phyloP scores from a whole-genome alignment of 176 grass and related monocot species.

The Saccharum officinarum region DNA sequence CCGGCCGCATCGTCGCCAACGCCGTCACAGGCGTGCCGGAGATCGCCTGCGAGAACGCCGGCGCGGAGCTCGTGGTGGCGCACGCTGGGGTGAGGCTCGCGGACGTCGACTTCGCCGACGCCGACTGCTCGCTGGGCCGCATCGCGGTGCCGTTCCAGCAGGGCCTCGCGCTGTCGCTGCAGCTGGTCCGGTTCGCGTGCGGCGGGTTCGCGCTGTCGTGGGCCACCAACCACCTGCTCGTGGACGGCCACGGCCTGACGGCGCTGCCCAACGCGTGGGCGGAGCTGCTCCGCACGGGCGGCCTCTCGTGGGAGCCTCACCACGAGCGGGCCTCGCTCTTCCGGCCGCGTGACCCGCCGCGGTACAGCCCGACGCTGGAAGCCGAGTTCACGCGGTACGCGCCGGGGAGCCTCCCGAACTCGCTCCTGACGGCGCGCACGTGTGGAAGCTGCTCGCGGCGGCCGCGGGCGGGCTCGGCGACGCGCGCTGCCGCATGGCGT shows the following conservation, averaged over 20 bases:
- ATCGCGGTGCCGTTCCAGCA: conserved; percentile 46
- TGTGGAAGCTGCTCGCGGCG: conserved; percentile 61
- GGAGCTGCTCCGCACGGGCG: conserved; percentile 36
- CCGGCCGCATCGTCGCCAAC: conserved; percentile 32
- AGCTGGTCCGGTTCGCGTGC: conserved; percentile 66
- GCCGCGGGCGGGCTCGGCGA: conserved; percentile 47
- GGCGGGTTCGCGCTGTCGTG: conserved; percentile 71
- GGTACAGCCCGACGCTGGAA: conserved; percentile 37
- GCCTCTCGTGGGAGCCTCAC: conserved; percentile 44
- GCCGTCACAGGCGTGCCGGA: conserved; percentile 28
- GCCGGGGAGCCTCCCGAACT: conserved; percentile 34
- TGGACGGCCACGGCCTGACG: conserved; percentile 64
- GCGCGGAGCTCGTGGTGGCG: conserved; percentile 72
- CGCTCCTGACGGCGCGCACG: conserved; percentile 38
- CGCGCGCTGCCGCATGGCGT: conserved; percentile 58
- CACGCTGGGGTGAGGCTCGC: conserved; percentile 19
- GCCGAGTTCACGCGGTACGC: conserved; percentile 53
- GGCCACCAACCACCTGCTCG: conserved; percentile 62
- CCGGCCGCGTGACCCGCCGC: conserved; percentile 37
- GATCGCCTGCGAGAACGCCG: conserved; percentile 53
- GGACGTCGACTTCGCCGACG: conserved; percentile 55
- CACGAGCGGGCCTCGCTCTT: conserved; percentile 60
- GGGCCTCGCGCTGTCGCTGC: conserved; percentile 62
- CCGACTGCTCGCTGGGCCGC: conserved; percentile 33
- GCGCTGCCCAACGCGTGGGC: conserved; percentile 53